Percentiles rank a stretch among this genome's conserved stretches.
phyloP scores from a whole-genome alignment of 129 eudicot species.

The Flaveria bidentis region DNA sequence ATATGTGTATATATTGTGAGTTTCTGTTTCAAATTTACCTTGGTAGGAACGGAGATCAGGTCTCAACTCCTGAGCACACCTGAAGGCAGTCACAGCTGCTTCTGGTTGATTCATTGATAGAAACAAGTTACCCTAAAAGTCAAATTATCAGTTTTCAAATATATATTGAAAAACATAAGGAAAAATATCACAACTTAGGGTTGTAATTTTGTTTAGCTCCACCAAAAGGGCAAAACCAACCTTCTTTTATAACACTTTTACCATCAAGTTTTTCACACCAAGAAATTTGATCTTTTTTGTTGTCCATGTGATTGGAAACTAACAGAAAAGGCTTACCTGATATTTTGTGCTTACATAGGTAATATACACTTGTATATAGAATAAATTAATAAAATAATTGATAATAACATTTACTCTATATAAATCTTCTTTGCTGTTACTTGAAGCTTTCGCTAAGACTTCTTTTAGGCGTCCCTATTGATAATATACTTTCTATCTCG shows the following conservation, averaged over 20 bases:
- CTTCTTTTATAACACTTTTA: neutral
- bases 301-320: neutral
- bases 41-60: slow-evolving; percentile 98
- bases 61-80: slow-evolving; percentile 84
- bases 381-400: neutral
- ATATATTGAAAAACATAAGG: neutral
- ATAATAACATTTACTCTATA: neutral
- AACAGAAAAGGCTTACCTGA: neutral
- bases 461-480: neutral
- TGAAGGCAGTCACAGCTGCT: slow-evolving; percentile 75
- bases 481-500: neutral
- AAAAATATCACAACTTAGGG: neutral
- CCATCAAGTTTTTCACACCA: neutral
- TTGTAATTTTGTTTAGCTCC: slow-evolving; percentile 16
- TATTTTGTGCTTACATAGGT: neutral
- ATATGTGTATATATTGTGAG: neutral
- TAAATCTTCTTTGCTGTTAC: slow-evolving; percentile 6
- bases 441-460: neutral
- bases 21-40: slow-evolving; percentile 48
- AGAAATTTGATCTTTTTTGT: neutral
- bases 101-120: slow-evolving; percentile 94
- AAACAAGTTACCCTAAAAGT: slow-evolving; percentile 75
- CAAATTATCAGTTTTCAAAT: slow-evolving; percentile 11
- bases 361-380: neutral
- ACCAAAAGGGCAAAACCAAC: slow-evolving; percentile 4